Percentiles rank a stretch among this genome's conserved stretches.
phyloP scores from a whole-genome alignment of 768 basidiomycete species.

The Termitomyces eurrhizus region DNA sequence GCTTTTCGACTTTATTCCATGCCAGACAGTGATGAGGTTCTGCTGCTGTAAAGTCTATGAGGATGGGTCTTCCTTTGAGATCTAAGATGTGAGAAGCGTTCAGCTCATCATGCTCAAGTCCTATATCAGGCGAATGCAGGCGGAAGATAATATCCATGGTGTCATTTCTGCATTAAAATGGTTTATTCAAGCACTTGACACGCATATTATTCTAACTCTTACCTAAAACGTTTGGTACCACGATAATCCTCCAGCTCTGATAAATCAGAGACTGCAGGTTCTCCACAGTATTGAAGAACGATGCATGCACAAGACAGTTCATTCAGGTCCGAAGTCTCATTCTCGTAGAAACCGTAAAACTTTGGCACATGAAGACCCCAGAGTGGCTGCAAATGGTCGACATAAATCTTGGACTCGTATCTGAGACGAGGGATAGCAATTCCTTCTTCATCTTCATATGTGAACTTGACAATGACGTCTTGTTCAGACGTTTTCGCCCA shows the following conservation, averaged over 20 bases:
- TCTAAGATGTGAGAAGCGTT: not conserved
- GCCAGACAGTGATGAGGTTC: not conserved
- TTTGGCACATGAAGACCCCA: too few species aligned
- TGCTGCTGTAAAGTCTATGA: not conserved
- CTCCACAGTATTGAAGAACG: not conserved
- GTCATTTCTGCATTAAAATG: not conserved
- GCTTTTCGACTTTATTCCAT: not conserved
- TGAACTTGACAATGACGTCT: too few species aligned
- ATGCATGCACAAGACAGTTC: too few species aligned
- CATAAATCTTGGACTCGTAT: not conserved
- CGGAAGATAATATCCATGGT: slow-evolving; percentile 38
- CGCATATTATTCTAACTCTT: not conserved
- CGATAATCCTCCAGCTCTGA: not conserved
- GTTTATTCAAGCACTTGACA: slow-evolving; percentile 19
- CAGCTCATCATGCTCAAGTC: not conserved
- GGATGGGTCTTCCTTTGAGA: not conserved
- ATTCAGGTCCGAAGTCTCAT: too few species aligned
- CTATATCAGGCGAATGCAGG: not conserved
- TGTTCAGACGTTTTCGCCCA: not conserved
- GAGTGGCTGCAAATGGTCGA: not conserved
- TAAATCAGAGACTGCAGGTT: not conserved
- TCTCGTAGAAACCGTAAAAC: too few species aligned
- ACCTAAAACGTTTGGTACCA: not conserved
- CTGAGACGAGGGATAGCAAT: not conserved
- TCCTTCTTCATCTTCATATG: too few species aligned